Evolutionary conservation across 352 stramenopile species (phyloP), one percentile per base, ranked within the genome.

Genomic region (Phytophthora agathidicida): DNA sequence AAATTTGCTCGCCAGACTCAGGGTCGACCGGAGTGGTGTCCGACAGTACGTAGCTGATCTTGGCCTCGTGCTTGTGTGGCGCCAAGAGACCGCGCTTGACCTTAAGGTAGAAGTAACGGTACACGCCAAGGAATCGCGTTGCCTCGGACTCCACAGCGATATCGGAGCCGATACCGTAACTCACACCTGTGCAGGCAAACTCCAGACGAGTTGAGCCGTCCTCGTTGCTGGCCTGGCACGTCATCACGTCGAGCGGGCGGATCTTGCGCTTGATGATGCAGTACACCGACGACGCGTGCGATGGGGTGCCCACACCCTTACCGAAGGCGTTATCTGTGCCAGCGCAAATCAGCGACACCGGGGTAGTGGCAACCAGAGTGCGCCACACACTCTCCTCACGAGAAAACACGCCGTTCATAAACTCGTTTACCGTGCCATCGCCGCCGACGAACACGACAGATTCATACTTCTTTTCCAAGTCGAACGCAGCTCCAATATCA

Each of bases 181-280:
- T 89, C 9, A 91, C 68, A 64, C 83, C 83, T 36, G 81, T 91
- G 67, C 77, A 93, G 7, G 81, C 79, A 59, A 89, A 93, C 50
- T 86, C 80, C 14, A 80, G 77, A 20, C 71, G 76, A 22, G 62
- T 81, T 2, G 71, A 50, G 7, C 78, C 80, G 37, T 86, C 77
- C 0, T 66, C 53, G 41, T 73, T 71, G 32, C 74, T 73, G 10
- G 67, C 73, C 27, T 87, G 68, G 49, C 75, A 83, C 1, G 83
- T 71, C 31, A 91, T 67, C 19, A 91, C 83, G 47, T 93, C 83
- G 7, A 93, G 55, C 27, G 83, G 80, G 1, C 83, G 80, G 31
- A 93, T 91, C 69, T 93, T 91, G 54, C 81, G 81, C 64, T 88
- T 91, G 38, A 93, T 86, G 59, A 91, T 83, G 61, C 81, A 89